phyloP scores from a whole-genome alignment of 2,329 filamentous ascomycete species.

The Metarhizium album region DNA sequence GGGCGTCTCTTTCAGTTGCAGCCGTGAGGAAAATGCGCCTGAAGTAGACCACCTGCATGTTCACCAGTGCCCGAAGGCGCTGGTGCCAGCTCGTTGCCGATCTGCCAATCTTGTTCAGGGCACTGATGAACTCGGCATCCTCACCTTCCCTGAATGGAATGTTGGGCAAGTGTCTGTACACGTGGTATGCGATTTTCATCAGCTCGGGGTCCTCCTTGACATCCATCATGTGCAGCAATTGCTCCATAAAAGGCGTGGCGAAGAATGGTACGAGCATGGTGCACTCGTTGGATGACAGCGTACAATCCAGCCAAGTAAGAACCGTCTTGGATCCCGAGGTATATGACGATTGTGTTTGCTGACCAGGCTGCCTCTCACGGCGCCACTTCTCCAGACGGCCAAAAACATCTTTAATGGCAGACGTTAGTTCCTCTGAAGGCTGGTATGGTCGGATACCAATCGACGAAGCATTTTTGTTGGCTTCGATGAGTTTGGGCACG shows the following conservation, averaged over 20 bases:
- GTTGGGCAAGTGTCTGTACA: conserved; percentile 92
- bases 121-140: conserved; percentile 72
- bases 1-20: conserved; percentile 59
- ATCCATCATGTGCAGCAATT: conserved; percentile 99
- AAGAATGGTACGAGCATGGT: conserved; percentile 87
- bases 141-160: conserved; percentile 84
- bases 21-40: conserved; percentile 83
- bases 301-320: conserved; percentile 86
- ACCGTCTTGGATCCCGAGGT: conserved; percentile 95
- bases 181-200: conserved; percentile 87
- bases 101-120: conserved; percentile 79
- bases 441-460: conserved; percentile 78
- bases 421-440: conserved; percentile 62
- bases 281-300: conserved; percentile 85
- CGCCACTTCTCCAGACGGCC: conserved; percentile 77
- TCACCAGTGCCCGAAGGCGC: conserved; percentile 84
- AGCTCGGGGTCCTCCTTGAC: conserved; percentile 97
- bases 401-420: conserved; percentile 67
- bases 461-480: conserved; percentile 69
- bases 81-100: conserved; percentile 88
- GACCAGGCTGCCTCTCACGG: conserved; percentile 69
- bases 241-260: conserved; percentile 76
- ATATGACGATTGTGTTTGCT: conserved; percentile 88
- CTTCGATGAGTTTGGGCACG: conserved; percentile 61
- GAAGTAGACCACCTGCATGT: conserved; percentile 99